These are phyloP conservation scores for Nemania sp. DNA, from an alignment of 2,329 filamentous ascomycete species.

Conservation along the genomic window DNA sequence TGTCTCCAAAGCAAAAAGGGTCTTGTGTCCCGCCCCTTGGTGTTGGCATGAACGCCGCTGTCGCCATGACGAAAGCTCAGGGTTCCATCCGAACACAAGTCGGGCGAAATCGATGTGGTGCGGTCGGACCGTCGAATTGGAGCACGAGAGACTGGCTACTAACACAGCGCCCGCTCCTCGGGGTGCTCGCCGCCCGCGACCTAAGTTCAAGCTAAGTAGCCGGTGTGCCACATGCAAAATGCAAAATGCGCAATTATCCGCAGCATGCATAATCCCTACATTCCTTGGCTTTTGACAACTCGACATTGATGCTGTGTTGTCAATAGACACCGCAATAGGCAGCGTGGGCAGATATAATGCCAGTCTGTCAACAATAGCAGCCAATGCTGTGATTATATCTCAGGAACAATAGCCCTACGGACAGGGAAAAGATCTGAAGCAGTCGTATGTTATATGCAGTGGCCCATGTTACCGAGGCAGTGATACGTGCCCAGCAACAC, in stretches of 20 bases:
- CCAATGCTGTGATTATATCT: slow-evolving; percentile 2
- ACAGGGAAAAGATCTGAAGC: slow-evolving; percentile 2
- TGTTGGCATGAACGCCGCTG: slow-evolving; percentile 2
- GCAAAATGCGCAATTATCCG: slow-evolving; percentile 17
- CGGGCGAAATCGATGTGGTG: slow-evolving; percentile 18
- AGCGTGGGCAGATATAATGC: slow-evolving; percentile 17
- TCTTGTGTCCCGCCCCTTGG: slow-evolving; percentile 3
- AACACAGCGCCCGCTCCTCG: slow-evolving; percentile 7
- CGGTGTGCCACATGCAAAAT: neutral
- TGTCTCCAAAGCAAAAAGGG: no score
- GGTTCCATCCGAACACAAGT: slow-evolving; percentile 21
- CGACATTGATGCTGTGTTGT: slow-evolving; percentile 9
- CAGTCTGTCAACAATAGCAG: slow-evolving; percentile 13
- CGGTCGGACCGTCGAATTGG: slow-evolving; percentile 14
- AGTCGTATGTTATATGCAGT: slow-evolving; percentile 20
- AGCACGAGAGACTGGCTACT: slow-evolving; percentile 15
- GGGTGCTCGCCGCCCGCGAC: slow-evolving; percentile 19
- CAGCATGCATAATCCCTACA: slow-evolving; percentile 11
- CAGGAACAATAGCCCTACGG: slow-evolving; percentile 5
- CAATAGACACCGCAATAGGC: slow-evolving; percentile 12
- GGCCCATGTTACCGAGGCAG: no score
- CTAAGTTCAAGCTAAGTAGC: slow-evolving; percentile 11
- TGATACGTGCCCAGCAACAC: no score
- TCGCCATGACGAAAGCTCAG: neutral
- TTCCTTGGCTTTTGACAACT: slow-evolving; percentile 18